These are phyloP conservation scores for Clavispora carvajalis DNA, from an alignment of 805 yeast genomes.

Conservation along the genomic window DNA sequence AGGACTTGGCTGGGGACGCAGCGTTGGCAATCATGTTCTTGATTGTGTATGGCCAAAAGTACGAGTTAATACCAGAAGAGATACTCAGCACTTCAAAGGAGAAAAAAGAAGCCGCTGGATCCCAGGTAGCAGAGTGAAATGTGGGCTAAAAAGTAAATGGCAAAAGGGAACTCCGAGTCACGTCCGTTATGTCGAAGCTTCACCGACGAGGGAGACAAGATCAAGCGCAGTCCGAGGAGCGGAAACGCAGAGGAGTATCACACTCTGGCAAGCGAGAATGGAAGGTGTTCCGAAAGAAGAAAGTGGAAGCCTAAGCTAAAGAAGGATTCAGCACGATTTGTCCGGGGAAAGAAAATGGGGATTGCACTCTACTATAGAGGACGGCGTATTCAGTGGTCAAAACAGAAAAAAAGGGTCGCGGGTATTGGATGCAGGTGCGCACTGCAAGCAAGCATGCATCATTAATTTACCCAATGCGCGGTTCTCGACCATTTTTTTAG, in stretches of 20 bases:
- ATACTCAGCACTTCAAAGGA: no score
- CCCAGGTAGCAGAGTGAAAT: no score
- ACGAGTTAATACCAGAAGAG: no score
- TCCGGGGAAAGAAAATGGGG: constrained; percentile 1
- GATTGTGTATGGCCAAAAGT: no score
- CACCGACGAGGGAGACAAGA: no score
- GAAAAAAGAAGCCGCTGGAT: no score
- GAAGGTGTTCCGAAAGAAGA: neutral
- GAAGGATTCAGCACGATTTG: neutral
- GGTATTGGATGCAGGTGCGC: neutral
- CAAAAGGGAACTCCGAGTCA: no score
- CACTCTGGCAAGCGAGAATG: neutral
- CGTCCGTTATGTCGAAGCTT: no score
- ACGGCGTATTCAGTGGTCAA: neutral
- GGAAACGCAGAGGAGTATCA: neutral
- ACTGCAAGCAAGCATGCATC: neutral
- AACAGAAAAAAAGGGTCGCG: neutral
- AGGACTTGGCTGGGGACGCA: neutral
- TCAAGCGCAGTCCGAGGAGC: no score
- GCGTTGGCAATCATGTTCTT: constrained; percentile 1
- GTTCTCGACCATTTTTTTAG: neutral
- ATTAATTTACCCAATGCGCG: neutral
- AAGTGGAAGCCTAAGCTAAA: neutral
- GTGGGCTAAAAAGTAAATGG: no score
- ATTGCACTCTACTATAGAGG: neutral